Percentiles rank a stretch among this genome's conserved stretches.
phyloP scores from a whole-genome alignment of 1,284 basidiomycete species.

The Afroboletus lepidellus region DNA sequence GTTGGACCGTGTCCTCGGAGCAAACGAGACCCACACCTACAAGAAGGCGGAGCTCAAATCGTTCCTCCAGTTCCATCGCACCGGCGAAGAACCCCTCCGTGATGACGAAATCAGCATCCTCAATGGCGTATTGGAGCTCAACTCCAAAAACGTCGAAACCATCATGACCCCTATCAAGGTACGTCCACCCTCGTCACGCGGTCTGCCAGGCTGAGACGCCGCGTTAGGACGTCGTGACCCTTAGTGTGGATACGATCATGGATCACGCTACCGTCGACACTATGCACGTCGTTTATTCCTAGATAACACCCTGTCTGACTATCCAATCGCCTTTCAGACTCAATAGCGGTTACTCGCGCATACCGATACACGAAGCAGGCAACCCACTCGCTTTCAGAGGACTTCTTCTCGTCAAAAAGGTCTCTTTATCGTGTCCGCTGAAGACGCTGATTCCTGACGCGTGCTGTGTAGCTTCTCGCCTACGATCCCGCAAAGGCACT shows the following conservation, averaged over 20 bases:
- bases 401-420: conserved; percentile 85
- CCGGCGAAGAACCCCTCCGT: conserved; percentile 82
- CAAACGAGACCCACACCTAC: conserved; percentile 73
- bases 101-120: conserved; percentile 90
- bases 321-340: conserved; percentile 41
- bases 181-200: conserved; percentile 5
- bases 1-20: conserved; percentile 78
- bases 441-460: not conserved
- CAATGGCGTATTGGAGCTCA: conserved; percentile 85
- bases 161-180: conserved; percentile 90
- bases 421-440: conserved; percentile 19
- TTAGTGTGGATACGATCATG: conserved; percentile 76
- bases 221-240: conserved; percentile 71
- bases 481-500: conserved; percentile 85
- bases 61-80: conserved; percentile 89
- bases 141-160: conserved; percentile 76
- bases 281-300: conserved; percentile 45
- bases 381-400: conserved; percentile 81
- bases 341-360: conserved; percentile 87
- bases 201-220: not conserved
- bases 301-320: not conserved
- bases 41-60: conserved; percentile 92
- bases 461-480: conserved; percentile 57
- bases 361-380: conserved; percentile 84
- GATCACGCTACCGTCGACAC: conserved; percentile 79